These are phyloP conservation scores for Paecilomyces formosus DNA, from an alignment of 2,329 filamentous ascomycete species.

Conservation along the genomic window DNA sequence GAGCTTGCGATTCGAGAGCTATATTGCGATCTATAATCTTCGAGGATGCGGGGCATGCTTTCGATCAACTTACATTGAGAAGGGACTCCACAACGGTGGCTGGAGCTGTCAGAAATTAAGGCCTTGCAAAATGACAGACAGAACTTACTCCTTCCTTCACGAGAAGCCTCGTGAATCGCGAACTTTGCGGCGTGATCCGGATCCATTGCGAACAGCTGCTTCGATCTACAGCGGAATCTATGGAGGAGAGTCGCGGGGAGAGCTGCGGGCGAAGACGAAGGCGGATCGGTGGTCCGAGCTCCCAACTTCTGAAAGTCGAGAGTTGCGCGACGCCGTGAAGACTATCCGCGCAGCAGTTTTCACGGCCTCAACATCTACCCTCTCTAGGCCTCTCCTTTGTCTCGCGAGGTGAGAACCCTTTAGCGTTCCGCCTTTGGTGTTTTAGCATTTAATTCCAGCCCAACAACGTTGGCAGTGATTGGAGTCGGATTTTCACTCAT, in stretches of 20 bases:
- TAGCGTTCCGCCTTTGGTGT: not conserved
- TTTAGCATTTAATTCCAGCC: not conserved
- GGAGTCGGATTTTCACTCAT: not conserved
- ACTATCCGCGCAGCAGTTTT: not conserved
- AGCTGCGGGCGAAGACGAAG: not conserved
- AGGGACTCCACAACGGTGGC: conserved; percentile 67
- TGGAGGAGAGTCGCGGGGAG: not conserved
- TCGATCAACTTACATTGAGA: conserved; percentile 48
- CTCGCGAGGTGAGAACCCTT: not conserved
- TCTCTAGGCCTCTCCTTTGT: not conserved
- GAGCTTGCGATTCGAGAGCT: not conserved
- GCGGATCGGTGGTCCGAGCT: conserved; percentile 8
- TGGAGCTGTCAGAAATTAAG: conserved; percentile 31
- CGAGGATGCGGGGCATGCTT: conserved; percentile 18
- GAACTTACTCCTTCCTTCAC: conserved; percentile 70
- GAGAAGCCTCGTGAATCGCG: conserved; percentile 77
- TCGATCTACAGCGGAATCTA: not conserved
- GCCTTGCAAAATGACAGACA: not conserved
- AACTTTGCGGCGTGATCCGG: conserved; percentile 54
- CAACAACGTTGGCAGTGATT: not conserved
- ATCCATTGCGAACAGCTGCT: conserved; percentile 25
- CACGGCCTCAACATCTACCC: not conserved
- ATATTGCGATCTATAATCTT: conserved; percentile 4
- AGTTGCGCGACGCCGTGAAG: not conserved
- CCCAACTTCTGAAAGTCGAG: not conserved